A percentile compares a stretch with the other conserved stretches of the same genome.
Conservation (phyloP, 352 stramenopile species). For the Phytophthora pisi region DNA sequence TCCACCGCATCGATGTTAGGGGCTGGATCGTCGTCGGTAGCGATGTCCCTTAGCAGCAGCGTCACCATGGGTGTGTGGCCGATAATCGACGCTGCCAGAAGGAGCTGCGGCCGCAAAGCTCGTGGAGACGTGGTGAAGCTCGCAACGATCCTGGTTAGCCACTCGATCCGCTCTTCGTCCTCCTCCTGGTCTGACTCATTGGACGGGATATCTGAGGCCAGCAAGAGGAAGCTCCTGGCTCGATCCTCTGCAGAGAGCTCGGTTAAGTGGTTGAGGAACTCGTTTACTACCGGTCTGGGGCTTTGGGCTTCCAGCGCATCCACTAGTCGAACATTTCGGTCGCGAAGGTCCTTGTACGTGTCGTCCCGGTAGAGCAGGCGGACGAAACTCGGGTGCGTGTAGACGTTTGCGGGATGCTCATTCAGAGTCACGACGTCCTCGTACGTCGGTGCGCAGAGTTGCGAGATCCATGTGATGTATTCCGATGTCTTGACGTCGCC, state of each 20-base stretch:
- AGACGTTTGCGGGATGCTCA: constrained; percentile 8
- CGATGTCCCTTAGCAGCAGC: constrained; percentile 17
- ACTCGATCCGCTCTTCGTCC: constrained; percentile 8
- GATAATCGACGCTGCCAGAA: constrained; percentile 24
- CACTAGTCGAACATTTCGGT: constrained; percentile 11
- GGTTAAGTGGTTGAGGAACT: constrained; percentile 24
- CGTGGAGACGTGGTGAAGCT: constrained; percentile 20
- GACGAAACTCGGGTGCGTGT: constrained; percentile 14
- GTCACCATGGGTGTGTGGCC: constrained; percentile 27
- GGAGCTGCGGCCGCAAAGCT: constrained; percentile 19
- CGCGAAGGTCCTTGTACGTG: constrained; percentile 24
- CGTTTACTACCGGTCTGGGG: constrained; percentile 3
- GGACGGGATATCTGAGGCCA: constrained; percentile 17
- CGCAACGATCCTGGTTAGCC: constrained; percentile 13
- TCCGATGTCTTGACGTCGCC: neutral
- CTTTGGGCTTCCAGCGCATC: constrained; percentile 14
- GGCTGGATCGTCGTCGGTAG: constrained; percentile 2
- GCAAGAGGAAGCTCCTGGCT: constrained; percentile 27
- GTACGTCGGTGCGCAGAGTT: constrained; percentile 17
- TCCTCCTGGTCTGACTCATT: neutral
- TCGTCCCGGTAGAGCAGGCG: constrained; percentile 29
- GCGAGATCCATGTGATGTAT: constrained; percentile 8
- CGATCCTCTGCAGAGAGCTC: constrained; percentile 30
- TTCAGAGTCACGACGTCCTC: constrained; percentile 17
- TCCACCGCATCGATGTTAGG: constrained; percentile 18